A percentile compares a stretch with the other conserved stretches of the same genome.
Evolutionary conservation across 495 filamentous ascomycete species (phyloP).

Genomic region (Cetradonia linearis): DNA sequence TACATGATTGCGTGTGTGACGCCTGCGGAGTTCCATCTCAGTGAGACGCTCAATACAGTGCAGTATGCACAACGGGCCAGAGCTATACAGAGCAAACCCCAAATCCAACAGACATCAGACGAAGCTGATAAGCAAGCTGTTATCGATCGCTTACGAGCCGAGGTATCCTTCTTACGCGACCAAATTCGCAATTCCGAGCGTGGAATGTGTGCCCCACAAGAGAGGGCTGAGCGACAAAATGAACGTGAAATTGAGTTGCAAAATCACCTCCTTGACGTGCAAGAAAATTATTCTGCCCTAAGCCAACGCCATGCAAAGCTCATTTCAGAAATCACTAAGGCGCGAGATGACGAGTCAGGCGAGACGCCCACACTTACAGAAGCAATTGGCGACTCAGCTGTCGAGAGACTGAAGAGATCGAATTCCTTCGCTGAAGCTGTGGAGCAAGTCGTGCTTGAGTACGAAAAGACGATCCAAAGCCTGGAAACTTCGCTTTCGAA

Average conservation of each 20-base stretch:
- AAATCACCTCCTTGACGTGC: constrained; percentile 82
- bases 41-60: constrained; percentile 95
- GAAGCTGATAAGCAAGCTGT: constrained; percentile 91
- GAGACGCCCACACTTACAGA: constrained; percentile 47
- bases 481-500: constrained; percentile 87
- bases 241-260: constrained; percentile 85
- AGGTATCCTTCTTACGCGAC: constrained; percentile 87
- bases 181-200: constrained; percentile 71
- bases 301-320: constrained; percentile 88
- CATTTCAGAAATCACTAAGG: constrained; percentile 86
- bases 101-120: constrained; percentile 82
- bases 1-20: constrained; percentile 99
- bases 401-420: constrained; percentile 83
- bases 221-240: constrained; percentile 67
- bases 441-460: constrained; percentile 91
- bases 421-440: constrained; percentile 92
- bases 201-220: constrained; percentile 44
- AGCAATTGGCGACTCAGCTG: constrained; percentile 64
- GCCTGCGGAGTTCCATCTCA: constrained; percentile 92
- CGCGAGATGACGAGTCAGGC: constrained; percentile 54
- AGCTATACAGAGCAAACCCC: constrained; percentile 93
- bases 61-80: constrained; percentile 92
- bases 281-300: constrained; percentile 89
- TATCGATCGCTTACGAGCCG: constrained; percentile 87
- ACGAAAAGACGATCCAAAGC: constrained; percentile 95